Conservation (phyloP, 495 filamentous ascomycete species). For the Xylaria castorea region DNA sequence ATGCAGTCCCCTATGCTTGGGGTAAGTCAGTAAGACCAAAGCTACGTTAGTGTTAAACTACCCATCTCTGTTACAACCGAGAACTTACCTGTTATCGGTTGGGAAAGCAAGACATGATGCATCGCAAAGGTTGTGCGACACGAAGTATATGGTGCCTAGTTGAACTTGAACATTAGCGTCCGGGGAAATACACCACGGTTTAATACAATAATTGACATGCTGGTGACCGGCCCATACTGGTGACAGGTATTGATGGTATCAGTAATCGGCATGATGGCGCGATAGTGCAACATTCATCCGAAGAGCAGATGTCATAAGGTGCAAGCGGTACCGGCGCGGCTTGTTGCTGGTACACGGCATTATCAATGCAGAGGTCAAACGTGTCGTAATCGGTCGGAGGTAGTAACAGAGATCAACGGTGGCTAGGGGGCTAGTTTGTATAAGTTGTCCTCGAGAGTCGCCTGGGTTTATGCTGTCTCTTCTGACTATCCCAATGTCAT, state of each 20-base stretch:
- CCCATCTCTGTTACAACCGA: background rate
- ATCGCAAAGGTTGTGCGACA: background rate
- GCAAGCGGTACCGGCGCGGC: conserved; percentile 28
- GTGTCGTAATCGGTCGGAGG: conserved; percentile 23
- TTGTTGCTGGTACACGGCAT: conserved; percentile 26
- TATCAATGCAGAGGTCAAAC: conserved; percentile 27
- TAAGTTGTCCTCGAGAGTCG: conserved; percentile 22
- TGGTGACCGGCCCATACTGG: conserved; percentile 9
- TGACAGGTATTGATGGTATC: conserved; percentile 36
- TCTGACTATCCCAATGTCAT: conserved; percentile 2
- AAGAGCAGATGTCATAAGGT: background rate
- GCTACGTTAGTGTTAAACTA: conserved; percentile 7
- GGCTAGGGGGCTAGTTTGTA: conserved; percentile 2
- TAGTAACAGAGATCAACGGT: conserved; percentile 9
- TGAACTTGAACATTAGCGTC: conserved; percentile 1
- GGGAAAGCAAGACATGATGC: background rate
- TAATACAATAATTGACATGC: conserved; percentile 8
- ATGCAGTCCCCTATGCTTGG: background rate
- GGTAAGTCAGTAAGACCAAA: conserved; percentile 6
- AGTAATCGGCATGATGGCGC: conserved; percentile 41
- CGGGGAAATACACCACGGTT: conserved; percentile 7
- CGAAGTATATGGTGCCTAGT: background rate
- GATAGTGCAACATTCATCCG: conserved; percentile 31
- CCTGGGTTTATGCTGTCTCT: background rate
- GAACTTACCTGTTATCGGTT: conserved; percentile 6